Evolutionary conservation across 441 rosid genomes (phyloP).

Genomic region (Hypseocharis bilobata): DNA sequence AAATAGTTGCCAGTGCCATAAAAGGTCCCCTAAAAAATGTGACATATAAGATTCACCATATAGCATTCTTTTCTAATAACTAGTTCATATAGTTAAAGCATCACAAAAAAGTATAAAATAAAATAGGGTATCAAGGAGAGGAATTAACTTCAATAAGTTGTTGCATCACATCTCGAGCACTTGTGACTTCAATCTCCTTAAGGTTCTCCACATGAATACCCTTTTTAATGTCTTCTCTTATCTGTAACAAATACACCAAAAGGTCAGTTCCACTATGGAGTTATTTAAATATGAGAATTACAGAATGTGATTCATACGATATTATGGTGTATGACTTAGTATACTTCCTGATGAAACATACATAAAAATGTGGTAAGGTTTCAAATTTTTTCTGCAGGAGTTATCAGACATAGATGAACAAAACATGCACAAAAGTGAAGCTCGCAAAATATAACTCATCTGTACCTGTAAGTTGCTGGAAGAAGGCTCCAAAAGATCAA

Average conservation of each 20-base stretch:
- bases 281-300: background rate
- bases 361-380: background rate
- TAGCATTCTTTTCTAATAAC: background rate
- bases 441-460: conserved; percentile 10
- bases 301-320: background rate
- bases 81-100: background rate
- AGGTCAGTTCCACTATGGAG: background rate
- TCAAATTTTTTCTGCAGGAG: background rate
- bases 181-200: conserved; percentile 79
- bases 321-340: background rate
- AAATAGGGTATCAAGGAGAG: conserved; percentile 2
- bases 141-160: conserved; percentile 64
- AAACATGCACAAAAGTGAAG: background rate
- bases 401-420: background rate
- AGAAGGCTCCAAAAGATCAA: conserved; percentile 89
- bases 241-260: conserved; percentile 32
- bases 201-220: conserved; percentile 89
- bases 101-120: background rate
- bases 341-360: background rate
- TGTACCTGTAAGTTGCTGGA: conserved; percentile 73
- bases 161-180: conserved; percentile 83
- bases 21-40: background rate
- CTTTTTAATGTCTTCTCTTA: conserved; percentile 87
- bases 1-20: background rate
- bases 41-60: background rate